A percentile compares a stretch with the other conserved stretches of the same genome.
Evolutionary conservation across 2,329 filamentous ascomycete species (phyloP).

Genomic region (Pseudonectria buxi): DNA sequence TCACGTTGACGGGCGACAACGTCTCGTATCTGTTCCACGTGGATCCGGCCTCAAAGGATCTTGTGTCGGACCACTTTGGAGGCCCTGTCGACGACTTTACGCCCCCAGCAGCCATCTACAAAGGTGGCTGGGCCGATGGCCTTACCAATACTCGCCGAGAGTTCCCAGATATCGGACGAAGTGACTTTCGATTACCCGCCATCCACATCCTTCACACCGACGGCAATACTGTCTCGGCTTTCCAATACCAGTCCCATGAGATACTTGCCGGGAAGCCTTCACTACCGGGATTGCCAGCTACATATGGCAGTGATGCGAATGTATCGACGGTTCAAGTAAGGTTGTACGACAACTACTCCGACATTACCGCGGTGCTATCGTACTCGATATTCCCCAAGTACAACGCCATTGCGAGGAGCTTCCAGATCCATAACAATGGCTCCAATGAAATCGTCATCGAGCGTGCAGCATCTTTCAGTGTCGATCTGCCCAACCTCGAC

Average conservation of each 20-base stretch:
- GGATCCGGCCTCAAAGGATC: constrained; percentile 46
- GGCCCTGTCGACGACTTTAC: constrained; percentile 44
- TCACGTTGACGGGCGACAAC: constrained; percentile 48
- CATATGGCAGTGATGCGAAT: constrained; percentile 48
- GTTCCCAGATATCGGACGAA: constrained; percentile 57
- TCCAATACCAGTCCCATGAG: constrained; percentile 52
- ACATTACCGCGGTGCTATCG: constrained; percentile 49
- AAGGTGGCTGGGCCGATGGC: constrained; percentile 50
- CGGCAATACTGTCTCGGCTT: constrained; percentile 52
- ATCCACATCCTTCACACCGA: constrained; percentile 52
- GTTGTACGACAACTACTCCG: constrained; percentile 52
- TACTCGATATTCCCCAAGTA: constrained; percentile 59
- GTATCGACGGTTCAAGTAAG: constrained; percentile 53
- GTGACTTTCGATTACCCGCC: constrained; percentile 56
- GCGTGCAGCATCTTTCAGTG: constrained; percentile 52
- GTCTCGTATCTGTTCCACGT: constrained; percentile 60
- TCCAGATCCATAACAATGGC: constrained; percentile 54
- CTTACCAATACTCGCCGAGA: constrained; percentile 41
- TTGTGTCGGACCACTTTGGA: constrained; percentile 57
- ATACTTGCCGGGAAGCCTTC: constrained; percentile 49
- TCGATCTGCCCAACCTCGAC: constrained; percentile 54
- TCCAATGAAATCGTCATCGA: constrained; percentile 45
- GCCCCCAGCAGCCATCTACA: constrained; percentile 31
- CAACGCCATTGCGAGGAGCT: constrained; percentile 55
- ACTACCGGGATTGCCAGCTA: constrained; percentile 50